Percentiles rank a stretch among this genome's conserved stretches.
Conservation (phyloP, 2,329 filamentous ascomycete species). For the Ophiostoma sp. region DNA sequence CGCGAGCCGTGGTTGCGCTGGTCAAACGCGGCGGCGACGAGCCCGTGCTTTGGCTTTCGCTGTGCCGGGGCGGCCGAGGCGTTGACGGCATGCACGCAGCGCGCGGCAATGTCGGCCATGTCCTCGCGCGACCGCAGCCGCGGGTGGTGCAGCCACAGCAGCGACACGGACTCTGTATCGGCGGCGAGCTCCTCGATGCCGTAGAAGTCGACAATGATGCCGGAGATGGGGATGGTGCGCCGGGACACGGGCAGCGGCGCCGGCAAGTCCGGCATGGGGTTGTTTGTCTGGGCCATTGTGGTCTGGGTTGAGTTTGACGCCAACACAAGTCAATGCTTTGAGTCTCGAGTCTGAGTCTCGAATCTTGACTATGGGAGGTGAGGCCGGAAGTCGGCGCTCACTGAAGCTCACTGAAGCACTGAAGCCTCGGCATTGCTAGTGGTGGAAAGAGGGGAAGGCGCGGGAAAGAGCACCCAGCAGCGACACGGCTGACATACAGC, state of each 20-base stretch:
- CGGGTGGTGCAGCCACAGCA: constrained; percentile 88
- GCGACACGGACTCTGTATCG: constrained; percentile 55
- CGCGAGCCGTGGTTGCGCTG: constrained; percentile 87
- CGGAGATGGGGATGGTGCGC: constrained; percentile 65
- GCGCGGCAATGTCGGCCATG: constrained; percentile 71
- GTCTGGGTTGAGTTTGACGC: neutral
- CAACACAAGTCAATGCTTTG: neutral
- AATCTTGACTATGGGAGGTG: neutral
- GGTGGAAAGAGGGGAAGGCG: neutral
- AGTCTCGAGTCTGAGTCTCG: neutral
- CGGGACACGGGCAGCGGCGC: constrained; percentile 52
- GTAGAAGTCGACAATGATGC: constrained; percentile 73
- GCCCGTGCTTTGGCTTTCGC: constrained; percentile 28
- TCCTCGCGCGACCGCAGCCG: constrained; percentile 63
- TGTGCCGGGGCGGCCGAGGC: too few species aligned
- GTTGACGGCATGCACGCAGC: constrained; percentile 58
- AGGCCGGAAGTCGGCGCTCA: constrained; percentile 4
- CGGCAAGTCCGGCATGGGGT: constrained; percentile 32
- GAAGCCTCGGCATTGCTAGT: constrained; percentile 3
- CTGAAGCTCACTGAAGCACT: constrained; percentile 3
- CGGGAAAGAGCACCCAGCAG: neutral
- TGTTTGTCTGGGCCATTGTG: constrained; percentile 23
- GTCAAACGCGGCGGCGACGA: constrained; percentile 83
- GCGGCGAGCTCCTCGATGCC: constrained; percentile 66
- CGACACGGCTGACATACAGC: neutral